Evolutionary conservation across 2,329 filamentous ascomycete species (phyloP).

Genomic region (Xylariaceae sp.): DNA sequence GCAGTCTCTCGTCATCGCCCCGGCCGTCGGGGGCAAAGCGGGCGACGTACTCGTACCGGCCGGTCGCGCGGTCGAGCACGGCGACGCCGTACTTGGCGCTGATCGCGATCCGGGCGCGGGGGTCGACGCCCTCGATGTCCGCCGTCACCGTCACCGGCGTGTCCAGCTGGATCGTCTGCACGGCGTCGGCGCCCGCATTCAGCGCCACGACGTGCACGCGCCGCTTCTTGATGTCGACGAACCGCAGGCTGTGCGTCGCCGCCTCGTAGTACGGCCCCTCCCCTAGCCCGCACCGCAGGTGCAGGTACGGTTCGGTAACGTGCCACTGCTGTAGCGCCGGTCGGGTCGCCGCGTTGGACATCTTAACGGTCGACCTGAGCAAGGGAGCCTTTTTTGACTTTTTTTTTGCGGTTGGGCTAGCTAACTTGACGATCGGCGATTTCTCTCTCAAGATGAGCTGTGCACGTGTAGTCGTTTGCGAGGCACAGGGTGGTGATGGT

Average conservation of each 20-base stretch:
- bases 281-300: constrained; percentile 67
- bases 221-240: constrained; percentile 81
- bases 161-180: too few relatives aligned
- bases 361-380: constrained; percentile 23
- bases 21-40: constrained; percentile 42
- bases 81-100: constrained; percentile 83
- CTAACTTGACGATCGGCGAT: too few relatives aligned
- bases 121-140: constrained; percentile 70
- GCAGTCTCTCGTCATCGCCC: constrained; percentile 57
- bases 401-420: background rate
- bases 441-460: too few relatives aligned
- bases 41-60: constrained; percentile 56
- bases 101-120: constrained; percentile 68
- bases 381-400: background rate
- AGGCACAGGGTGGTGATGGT: too few relatives aligned
- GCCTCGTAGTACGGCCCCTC: constrained; percentile 77
- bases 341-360: constrained; percentile 33
- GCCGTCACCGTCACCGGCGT: constrained; percentile 61
- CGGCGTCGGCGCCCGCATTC: too few relatives aligned
- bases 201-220: constrained; percentile 74
- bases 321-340: constrained; percentile 51
- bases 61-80: constrained; percentile 68
- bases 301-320: constrained; percentile 58
- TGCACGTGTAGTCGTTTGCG: too few relatives aligned
- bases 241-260: constrained; percentile 67